Evolutionary conservation across 192 early-diverging fungal species (phyloP).

Genomic region (Linnemannia exigua): DNA sequence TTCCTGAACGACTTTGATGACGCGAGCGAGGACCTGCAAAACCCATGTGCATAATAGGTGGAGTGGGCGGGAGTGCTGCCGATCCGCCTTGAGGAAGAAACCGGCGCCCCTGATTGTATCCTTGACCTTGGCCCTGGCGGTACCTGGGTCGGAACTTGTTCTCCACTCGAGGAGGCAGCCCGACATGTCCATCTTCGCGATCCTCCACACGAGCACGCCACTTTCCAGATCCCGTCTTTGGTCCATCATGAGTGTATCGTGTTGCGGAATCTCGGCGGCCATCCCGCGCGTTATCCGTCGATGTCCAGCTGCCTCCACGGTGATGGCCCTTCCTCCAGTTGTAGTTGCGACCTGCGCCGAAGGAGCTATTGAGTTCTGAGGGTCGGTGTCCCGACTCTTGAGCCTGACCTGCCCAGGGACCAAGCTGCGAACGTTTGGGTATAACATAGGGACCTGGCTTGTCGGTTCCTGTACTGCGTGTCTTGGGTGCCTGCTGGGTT

Average conservation of each 20-base stretch:
- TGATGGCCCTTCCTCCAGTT: slow-evolving; percentile 33
- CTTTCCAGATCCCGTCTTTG: slow-evolving; percentile 13
- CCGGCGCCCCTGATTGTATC: slow-evolving; percentile 10
- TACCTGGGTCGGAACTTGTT: slow-evolving; percentile 54
- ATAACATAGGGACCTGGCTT: slow-evolving; percentile 27
- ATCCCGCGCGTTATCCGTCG: slow-evolving; percentile 29
- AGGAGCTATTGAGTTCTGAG: background rate
- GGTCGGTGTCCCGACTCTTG: background rate
- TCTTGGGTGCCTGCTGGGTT: background rate
- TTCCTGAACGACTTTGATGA: slow-evolving; percentile 45
- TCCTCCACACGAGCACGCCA: slow-evolving; percentile 29
- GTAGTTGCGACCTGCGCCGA: background rate
- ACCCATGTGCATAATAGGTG: slow-evolving; percentile 16
- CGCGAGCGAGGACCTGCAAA: slow-evolving; percentile 35
- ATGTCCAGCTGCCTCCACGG: slow-evolving; percentile 46
- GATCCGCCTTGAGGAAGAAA: background rate
- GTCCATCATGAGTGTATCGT: slow-evolving; percentile 1
- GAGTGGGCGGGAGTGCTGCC: slow-evolving; percentile 25
- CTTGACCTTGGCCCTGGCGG: slow-evolving; percentile 42
- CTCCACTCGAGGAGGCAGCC: slow-evolving; percentile 49
- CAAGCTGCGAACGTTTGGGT: slow-evolving; percentile 32
- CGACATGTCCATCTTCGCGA: slow-evolving; percentile 33
- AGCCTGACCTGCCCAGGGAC: slow-evolving; percentile 16
- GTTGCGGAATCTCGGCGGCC: background rate
- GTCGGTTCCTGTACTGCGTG: background rate